phyloP scores from a whole-genome alignment of 2,329 filamentous ascomycete species.

The Pestalotiopsis fici region DNA sequence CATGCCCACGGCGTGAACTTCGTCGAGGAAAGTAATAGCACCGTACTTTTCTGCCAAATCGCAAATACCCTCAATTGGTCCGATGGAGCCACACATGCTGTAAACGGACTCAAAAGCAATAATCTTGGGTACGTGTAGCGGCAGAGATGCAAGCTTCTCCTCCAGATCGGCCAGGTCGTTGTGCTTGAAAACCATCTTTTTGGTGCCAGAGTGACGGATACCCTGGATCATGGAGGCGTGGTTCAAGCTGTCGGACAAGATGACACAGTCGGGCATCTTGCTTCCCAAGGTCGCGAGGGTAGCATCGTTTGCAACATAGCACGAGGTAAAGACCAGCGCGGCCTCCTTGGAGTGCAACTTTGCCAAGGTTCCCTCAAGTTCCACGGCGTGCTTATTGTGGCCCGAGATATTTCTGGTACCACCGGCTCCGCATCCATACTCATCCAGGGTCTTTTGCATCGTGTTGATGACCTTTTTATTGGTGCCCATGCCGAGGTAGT shows the following conservation, averaged over 20 bases:
- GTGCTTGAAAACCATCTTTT: conserved; percentile 98
- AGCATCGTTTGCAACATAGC: conserved; percentile 97
- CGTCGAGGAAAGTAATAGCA: conserved; percentile 94
- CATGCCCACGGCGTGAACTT: conserved; percentile 99
- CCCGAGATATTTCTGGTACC: conserved; percentile 98
- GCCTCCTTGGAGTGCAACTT: conserved; percentile 90
- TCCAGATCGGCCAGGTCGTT: conserved; percentile 95
- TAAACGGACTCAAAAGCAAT: conserved; percentile 99
- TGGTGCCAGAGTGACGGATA: conserved; percentile 94
- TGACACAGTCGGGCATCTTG: conserved; percentile 94
- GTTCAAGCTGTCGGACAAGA: conserved; percentile 95
- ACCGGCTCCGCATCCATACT: conserved; percentile 91
- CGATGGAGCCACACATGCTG: conserved; percentile 98
- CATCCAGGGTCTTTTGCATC: conserved; percentile 95
- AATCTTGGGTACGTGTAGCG: conserved; percentile 86
- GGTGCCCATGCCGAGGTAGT: conserved; percentile 97
- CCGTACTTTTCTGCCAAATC: conserved; percentile 97
- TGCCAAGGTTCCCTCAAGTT: conserved; percentile 78
- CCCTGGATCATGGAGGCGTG: conserved; percentile 99
- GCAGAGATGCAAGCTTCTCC: conserved; percentile 85
- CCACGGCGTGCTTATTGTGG: conserved; percentile 92
- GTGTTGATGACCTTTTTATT: conserved; percentile 82
- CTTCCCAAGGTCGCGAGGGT: conserved; percentile 95
- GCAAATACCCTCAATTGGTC: conserved; percentile 93
- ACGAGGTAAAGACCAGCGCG: conserved; percentile 93